These are phyloP conservation scores for Trichomonascaceae sp. DNA, from an alignment of 1,139 yeast species.

Conservation along the genomic window DNA sequence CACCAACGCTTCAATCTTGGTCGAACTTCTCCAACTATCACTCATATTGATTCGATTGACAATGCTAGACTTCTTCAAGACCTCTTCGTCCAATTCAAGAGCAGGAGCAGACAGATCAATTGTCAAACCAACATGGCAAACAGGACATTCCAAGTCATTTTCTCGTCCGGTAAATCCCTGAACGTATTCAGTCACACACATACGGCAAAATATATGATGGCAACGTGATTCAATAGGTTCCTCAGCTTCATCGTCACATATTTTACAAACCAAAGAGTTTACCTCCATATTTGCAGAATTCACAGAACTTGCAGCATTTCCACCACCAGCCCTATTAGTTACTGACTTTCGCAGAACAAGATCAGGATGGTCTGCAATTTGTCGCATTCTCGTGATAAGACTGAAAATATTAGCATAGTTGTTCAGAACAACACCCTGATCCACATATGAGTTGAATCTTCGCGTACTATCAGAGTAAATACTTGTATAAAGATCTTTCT, in stretches of 20 bases:
- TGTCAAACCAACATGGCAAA: constrained; percentile 86
- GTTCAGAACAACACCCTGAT: constrained; percentile 90
- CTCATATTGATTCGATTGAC: constrained; percentile 81
- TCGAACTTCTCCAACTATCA: constrained; percentile 87
- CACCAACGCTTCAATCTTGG: constrained; percentile 92
- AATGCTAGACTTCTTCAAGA: constrained; percentile 72
- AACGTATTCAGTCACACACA: constrained; percentile 84
- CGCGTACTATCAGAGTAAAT: constrained; percentile 82
- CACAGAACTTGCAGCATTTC: neutral
- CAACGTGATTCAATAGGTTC: constrained; percentile 94
- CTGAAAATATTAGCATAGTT: constrained; percentile 97
- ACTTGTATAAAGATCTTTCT: constrained; percentile 82
- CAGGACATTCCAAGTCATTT: constrained; percentile 76
- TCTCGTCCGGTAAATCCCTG: constrained; percentile 71
- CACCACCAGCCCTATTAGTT: constrained; percentile 23
- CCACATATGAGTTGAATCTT: constrained; percentile 77
- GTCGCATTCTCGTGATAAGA: constrained; percentile 93
- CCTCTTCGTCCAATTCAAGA: constrained; percentile 59
- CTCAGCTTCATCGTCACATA: constrained; percentile 97
- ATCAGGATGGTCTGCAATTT: constrained; percentile 97
- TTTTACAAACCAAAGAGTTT: constrained; percentile 76
- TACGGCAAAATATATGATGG: constrained; percentile 85
- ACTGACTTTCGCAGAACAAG: constrained; percentile 61
- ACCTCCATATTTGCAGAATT: constrained; percentile 20
- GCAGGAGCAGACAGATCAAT: constrained; percentile 89